A percentile compares a stretch with the other conserved stretches of the same genome.
Evolutionary conservation across 768 basidiomycete species (phyloP).

Genomic region (Paxillus rubicundulus): DNA sequence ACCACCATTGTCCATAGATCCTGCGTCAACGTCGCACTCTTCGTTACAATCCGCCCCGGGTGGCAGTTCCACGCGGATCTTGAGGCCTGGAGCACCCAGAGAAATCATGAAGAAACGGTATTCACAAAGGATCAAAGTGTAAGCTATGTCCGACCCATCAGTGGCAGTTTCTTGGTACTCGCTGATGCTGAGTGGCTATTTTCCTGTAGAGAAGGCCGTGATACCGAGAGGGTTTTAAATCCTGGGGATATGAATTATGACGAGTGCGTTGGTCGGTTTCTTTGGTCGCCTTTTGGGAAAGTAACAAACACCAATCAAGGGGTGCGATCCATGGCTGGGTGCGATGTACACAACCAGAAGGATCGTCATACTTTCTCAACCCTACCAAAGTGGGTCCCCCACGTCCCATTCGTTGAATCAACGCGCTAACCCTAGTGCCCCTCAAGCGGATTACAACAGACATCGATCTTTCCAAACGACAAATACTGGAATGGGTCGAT

Average conservation of each 20-base stretch:
- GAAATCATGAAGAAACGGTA: not conserved
- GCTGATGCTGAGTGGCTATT: not conserved
- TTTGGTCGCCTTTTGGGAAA: not conserved
- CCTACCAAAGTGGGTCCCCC: slow-evolving; percentile 33
- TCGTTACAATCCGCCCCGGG: not conserved
- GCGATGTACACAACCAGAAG: slow-evolving; percentile 46
- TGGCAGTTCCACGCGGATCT: not conserved
- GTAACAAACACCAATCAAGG: not conserved
- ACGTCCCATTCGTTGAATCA: not conserved
- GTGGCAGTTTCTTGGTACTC: not conserved
- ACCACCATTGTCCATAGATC: not conserved
- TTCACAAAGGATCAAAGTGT: not conserved
- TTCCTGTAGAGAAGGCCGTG: not conserved
- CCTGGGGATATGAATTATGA: slow-evolving; percentile 1
- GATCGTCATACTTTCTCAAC: slow-evolving; percentile 51
- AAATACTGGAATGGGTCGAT: not conserved
- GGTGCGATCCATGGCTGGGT: not conserved
- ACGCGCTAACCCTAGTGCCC: not conserved
- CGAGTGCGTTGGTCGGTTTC: not conserved
- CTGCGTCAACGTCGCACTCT: not conserved
- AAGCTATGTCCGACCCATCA: not conserved
- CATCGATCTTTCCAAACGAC: not conserved
- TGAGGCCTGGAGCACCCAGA: not conserved
- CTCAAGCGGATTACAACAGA: slow-evolving; percentile 2
- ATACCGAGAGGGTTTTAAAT: not conserved